Evolutionary conservation across 192 early-diverging fungal species (phyloP).

Genomic region (Dimargaris verticillata): DNA sequence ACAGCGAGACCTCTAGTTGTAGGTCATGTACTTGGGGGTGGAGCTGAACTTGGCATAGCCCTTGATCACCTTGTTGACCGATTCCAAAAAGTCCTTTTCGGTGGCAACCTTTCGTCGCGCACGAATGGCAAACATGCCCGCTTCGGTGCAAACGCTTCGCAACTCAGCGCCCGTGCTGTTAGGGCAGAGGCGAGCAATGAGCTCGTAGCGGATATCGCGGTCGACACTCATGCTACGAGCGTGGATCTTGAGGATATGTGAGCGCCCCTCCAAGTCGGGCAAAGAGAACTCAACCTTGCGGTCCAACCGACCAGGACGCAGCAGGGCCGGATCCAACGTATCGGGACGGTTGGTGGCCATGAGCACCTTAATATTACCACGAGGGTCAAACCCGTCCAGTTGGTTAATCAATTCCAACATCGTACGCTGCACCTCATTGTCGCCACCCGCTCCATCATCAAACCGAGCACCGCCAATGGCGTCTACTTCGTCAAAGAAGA

Average conservation of each 20-base stretch:
- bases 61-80: slow-evolving; percentile 99
- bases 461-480: slow-evolving; percentile 96
- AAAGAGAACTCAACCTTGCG: slow-evolving; percentile 96
- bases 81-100: slow-evolving; percentile 99
- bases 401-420: slow-evolving; percentile 99
- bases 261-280: slow-evolving; percentile 88
- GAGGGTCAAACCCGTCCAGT: slow-evolving; percentile 96
- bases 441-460: slow-evolving; percentile 96
- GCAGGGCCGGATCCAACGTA: slow-evolving; percentile 91
- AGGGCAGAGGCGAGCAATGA: slow-evolving; percentile 94
- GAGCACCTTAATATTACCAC: slow-evolving; percentile 98
- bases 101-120: slow-evolving; percentile 96
- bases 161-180: slow-evolving; percentile 98
- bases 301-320: slow-evolving; percentile 96
- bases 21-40: slow-evolving; percentile 85
- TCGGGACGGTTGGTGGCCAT: slow-evolving; percentile 99
- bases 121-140: slow-evolving; percentile 99
- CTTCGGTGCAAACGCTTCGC: slow-evolving; percentile 97
- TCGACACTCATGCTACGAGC: slow-evolving; percentile 98
- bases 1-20: slow-evolving; percentile 30
- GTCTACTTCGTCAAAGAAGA: slow-evolving; percentile 99
- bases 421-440: slow-evolving; percentile 98
- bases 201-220: slow-evolving; percentile 95
- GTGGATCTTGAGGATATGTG: slow-evolving; percentile 97
- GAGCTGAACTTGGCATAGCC: slow-evolving; percentile 96